Percentiles rank a stretch among this genome's conserved stretches.
phyloP scores from a whole-genome alignment of 176 grass and related monocot genomes.

The Dendrocalamus sinicus region DNA sequence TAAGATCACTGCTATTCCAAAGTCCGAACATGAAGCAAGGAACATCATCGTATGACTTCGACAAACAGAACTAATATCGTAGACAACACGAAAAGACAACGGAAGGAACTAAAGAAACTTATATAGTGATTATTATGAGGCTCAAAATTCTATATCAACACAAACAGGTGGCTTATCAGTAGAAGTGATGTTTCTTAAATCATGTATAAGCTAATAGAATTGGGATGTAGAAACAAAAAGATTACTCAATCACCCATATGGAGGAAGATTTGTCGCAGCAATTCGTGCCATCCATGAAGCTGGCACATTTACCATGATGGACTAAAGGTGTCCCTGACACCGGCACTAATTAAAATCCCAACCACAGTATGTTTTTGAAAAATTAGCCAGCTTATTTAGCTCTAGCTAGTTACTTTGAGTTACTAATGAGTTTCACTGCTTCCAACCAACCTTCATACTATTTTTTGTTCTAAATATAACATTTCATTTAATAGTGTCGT shows the following conservation, averaged over 20 bases:
- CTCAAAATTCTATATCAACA: not conserved
- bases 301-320: not conserved
- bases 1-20: constrained; percentile 9
- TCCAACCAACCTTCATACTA: not conserved
- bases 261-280: not conserved
- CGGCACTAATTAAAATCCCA: not conserved
- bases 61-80: not conserved
- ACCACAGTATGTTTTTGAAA: not conserved
- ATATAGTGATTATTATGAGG: not conserved
- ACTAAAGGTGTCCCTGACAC: not conserved
- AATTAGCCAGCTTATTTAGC: not conserved
- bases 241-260: not conserved
- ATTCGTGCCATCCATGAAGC: not conserved
- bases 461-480: not conserved
- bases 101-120: not conserved
- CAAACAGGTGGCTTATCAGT: not conserved
- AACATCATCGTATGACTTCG: not conserved
- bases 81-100: not conserved
- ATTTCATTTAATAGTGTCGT: not conserved
- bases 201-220: not conserved
- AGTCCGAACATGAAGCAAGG: constrained; percentile 26
- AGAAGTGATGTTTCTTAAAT: not conserved
- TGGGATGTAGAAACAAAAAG: not conserved
- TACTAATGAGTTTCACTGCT: not conserved
- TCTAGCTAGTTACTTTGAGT: not conserved